A percentile compares a stretch with the other conserved stretches of the same genome.
phyloP scores from a whole-genome alignment of 768 basidiomycete species.

The Russula dissimulans region DNA sequence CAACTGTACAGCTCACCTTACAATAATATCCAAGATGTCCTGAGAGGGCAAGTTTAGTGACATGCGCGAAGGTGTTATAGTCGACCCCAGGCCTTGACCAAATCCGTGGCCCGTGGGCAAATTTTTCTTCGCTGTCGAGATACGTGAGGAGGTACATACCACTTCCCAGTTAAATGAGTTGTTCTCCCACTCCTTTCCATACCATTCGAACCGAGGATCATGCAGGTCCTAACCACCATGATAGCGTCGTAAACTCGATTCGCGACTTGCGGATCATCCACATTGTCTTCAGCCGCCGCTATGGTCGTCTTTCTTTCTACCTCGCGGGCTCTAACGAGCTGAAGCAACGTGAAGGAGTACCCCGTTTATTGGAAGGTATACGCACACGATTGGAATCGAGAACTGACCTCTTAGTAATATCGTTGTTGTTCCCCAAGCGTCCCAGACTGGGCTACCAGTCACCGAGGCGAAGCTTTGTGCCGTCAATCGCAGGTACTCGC shows the following conservation, averaged over 20 bases:
- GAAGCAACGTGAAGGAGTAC: not conserved
- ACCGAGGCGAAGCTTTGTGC: slow-evolving; percentile 26
- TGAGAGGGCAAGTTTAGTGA: no score
- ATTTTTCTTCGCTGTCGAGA: not conserved
- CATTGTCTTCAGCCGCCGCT: slow-evolving; percentile 60
- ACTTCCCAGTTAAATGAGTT: slow-evolving; percentile 81
- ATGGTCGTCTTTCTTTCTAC: slow-evolving; percentile 49
- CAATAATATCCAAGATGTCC: no score
- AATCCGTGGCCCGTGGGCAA: no score
- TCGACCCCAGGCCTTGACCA: no score
- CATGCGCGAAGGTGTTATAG: no score
- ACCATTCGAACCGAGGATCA: slow-evolving; percentile 83
- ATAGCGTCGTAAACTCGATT: slow-evolving; percentile 84
- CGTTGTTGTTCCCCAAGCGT: slow-evolving; percentile 35
- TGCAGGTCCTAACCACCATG: slow-evolving; percentile 85
- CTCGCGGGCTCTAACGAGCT: slow-evolving; percentile 68
- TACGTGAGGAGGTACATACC: slow-evolving; percentile 37
- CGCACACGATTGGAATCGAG: not conserved
- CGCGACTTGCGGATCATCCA: slow-evolving; percentile 76
- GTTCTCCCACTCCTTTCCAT: slow-evolving; percentile 81
- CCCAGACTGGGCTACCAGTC: slow-evolving; percentile 42
- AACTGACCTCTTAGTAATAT: slow-evolving; percentile 62
- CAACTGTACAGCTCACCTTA: no score
- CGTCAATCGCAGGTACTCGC: slow-evolving; percentile 27
- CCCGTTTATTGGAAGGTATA: not conserved